Evolutionary conservation across 352 stramenopile species (phyloP).

Genomic region (Globisporangium irregulare): DNA sequence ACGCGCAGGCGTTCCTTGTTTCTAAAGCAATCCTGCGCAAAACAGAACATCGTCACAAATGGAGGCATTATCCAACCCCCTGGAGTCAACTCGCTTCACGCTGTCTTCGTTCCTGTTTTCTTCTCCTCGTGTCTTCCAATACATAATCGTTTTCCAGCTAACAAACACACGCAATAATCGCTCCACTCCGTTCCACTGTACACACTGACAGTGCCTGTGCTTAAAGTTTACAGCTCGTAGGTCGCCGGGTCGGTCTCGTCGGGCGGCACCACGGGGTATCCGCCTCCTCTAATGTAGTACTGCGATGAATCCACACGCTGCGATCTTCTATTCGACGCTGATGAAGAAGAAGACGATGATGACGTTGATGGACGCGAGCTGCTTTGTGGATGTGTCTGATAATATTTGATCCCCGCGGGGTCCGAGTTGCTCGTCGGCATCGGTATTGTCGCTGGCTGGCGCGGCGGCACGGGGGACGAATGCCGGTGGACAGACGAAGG

Average conservation of each 20-base stretch:
- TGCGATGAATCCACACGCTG: background rate
- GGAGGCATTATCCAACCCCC: no score
- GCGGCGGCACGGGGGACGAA: slow-evolving; percentile 15
- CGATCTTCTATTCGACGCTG: background rate
- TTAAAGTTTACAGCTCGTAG: slow-evolving; percentile 16
- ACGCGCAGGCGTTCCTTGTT: no score
- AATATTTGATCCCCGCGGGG: slow-evolving; percentile 9
- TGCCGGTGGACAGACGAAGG: slow-evolving; percentile 9
- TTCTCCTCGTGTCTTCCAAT: background rate
- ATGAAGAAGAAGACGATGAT: background rate
- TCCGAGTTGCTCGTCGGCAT: slow-evolving; percentile 18
- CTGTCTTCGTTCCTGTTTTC: background rate
- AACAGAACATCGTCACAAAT: no score
- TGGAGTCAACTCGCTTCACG: background rate
- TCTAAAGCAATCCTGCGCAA: no score
- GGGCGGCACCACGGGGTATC: background rate
- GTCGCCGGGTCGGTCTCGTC: slow-evolving; percentile 7
- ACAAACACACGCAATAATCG: background rate
- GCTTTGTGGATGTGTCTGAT: slow-evolving; percentile 12
- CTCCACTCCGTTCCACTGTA: background rate
- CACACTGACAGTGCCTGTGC: background rate
- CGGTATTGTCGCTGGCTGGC: background rate
- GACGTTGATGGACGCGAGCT: background rate
- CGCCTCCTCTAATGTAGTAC: slow-evolving; percentile 10
- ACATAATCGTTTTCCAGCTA: slow-evolving; percentile 1